Percentiles rank a stretch among this genome's conserved stretches.
Evolutionary conservation across 202 grass and related monocot genomes (phyloP).

Genomic region (Alloteropsis angusta): DNA sequence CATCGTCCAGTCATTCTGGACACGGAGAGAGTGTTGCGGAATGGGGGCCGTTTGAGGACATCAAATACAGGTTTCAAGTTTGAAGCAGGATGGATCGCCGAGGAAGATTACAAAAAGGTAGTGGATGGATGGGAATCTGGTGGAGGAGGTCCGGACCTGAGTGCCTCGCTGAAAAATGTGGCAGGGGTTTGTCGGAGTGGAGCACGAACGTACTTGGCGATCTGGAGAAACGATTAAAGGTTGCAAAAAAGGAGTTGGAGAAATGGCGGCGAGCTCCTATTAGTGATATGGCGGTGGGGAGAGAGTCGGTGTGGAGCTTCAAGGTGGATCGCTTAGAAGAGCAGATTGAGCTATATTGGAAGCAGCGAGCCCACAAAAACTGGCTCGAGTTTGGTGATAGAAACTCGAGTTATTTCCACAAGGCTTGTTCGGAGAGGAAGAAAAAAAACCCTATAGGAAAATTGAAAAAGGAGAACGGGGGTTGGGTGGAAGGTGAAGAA

Average conservation of each 20-base stretch:
- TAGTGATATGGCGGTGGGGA: accelerated
- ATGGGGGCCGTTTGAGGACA: no score
- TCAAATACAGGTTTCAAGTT: no score
- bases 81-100: no score
- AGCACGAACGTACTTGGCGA: neutral
- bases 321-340: neutral
- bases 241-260: neutral
- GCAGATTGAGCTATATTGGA: neutral
- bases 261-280: neutral
- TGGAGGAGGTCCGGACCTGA: no score
- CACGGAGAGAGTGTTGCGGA: no score
- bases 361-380: neutral
- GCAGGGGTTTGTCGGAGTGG: neutral
- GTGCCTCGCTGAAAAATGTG: neutral
- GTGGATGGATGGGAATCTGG: no score
- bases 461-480: accelerated
- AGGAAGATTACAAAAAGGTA: no score
- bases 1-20: no score
- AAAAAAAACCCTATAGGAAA: accelerated
- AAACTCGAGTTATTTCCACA: neutral
- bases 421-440: accelerated
- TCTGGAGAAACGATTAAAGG: neutral
- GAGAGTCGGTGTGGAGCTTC: neutral
- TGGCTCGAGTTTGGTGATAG: neutral
- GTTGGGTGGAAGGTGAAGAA: neutral